phyloP scores from a whole-genome alignment of 2,329 filamentous ascomycete genomes.

The Cytospora paraplurivora region DNA sequence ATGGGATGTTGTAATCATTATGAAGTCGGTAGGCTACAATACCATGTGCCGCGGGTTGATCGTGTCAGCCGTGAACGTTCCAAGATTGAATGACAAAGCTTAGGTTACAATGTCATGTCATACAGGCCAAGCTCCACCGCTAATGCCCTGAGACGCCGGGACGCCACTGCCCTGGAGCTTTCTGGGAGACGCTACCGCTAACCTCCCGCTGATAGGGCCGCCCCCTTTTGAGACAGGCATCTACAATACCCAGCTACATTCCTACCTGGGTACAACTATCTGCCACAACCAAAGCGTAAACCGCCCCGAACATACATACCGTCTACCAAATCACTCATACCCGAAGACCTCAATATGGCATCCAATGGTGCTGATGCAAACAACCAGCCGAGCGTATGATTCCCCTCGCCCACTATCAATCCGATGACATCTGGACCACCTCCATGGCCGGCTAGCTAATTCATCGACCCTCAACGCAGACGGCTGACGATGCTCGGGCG shows the following conservation, averaged over 20 bases:
- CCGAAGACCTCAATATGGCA: conserved; percentile 16
- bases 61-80: too few species aligned
- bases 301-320: too few species aligned
- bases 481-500: conserved; percentile 52
- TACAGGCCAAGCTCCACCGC: background rate
- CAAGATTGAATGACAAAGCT: background rate
- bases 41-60: background rate
- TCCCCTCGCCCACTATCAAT: background rate
- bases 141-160: background rate
- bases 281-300: background rate
- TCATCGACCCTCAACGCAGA: conserved; percentile 34
- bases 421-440: too few species aligned
- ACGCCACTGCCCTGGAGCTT: background rate
- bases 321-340: background rate
- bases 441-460: background rate
- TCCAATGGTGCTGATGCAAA: conserved; percentile 25
- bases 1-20: background rate
- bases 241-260: background rate
- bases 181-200: background rate
- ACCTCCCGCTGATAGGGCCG: background rate
- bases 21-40: background rate
- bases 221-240: background rate
- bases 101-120: background rate
- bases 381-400: conserved; percentile 25
- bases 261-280: background rate